Conservation (phyloP, 345 rosid species). For the Ceriops decandra region DNA sequence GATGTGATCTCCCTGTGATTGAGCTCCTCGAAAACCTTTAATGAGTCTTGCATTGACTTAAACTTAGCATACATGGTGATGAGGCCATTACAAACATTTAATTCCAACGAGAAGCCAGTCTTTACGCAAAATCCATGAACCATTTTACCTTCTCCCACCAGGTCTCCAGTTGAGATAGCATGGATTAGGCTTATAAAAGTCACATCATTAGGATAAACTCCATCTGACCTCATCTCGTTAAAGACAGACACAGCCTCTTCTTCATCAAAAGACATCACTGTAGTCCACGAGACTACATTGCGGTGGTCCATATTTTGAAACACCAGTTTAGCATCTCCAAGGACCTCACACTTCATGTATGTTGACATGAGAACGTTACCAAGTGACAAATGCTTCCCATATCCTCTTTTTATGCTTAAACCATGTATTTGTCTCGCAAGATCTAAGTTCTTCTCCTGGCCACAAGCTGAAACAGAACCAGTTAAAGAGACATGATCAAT, state of each 20-base stretch:
- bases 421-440: constrained; percentile 79
- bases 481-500: constrained; percentile 84
- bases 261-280: constrained; percentile 60
- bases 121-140: constrained; percentile 65
- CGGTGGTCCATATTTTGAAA: constrained; percentile 54
- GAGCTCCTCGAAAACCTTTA: constrained; percentile 58
- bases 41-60: constrained; percentile 46
- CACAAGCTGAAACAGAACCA: constrained; percentile 73
- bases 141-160: constrained; percentile 48
- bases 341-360: constrained; percentile 59
- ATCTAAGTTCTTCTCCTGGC: constrained; percentile 54
- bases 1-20: constrained; percentile 46
- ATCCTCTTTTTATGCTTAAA: constrained; percentile 61
- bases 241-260: constrained; percentile 52
- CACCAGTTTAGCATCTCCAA: constrained; percentile 50
- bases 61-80: constrained; percentile 88
- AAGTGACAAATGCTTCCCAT: constrained; percentile 52
- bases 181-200: constrained; percentile 67
- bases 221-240: constrained; percentile 59
- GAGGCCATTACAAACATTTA: constrained; percentile 61
- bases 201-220: constrained; percentile 71
- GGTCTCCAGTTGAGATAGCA: constrained; percentile 39
- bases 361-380: constrained; percentile 70
- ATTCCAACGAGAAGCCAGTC: constrained; percentile 44
- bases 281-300: constrained; percentile 85